These are phyloP conservation scores for Solanum aculeatissimum DNA, from an alignment of 305 asterid species.

Conservation along the genomic window DNA sequence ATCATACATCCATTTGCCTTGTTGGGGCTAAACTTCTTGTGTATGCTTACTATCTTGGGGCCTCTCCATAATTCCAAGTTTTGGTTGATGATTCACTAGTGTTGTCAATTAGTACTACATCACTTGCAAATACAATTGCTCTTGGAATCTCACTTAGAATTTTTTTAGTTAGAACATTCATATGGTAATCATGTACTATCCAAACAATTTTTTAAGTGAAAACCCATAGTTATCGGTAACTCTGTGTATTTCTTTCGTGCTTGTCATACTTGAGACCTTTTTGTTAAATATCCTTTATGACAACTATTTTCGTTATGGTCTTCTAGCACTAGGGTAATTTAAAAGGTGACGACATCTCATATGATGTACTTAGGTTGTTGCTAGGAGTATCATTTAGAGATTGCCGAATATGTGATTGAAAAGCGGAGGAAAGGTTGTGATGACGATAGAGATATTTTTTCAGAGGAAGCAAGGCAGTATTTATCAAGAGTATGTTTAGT, in stretches of 20 bases:
- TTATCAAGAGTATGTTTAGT: neutral
- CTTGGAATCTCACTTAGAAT: neutral
- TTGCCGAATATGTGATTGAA: neutral
- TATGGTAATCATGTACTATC: neutral
- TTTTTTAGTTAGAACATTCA: neutral
- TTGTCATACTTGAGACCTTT: neutral
- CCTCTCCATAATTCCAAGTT: neutral
- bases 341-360: neutral
- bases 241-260: neutral
- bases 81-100: neutral
- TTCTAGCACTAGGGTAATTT: neutral
- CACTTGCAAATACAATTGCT: neutral
- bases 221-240: neutral
- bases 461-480: neutral
- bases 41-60: neutral
- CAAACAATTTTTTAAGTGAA: neutral
- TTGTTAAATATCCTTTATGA: neutral
- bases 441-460: neutral
- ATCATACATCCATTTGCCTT: neutral
- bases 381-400: neutral
- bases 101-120: neutral
- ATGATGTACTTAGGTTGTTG: neutral
- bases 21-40: neutral
- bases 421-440: neutral
- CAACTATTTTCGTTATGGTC: neutral